Base-by-base conservation (phyloP, 202 grass and related monocot genomes). In the Cymbopogon flexuosus region DNA sequence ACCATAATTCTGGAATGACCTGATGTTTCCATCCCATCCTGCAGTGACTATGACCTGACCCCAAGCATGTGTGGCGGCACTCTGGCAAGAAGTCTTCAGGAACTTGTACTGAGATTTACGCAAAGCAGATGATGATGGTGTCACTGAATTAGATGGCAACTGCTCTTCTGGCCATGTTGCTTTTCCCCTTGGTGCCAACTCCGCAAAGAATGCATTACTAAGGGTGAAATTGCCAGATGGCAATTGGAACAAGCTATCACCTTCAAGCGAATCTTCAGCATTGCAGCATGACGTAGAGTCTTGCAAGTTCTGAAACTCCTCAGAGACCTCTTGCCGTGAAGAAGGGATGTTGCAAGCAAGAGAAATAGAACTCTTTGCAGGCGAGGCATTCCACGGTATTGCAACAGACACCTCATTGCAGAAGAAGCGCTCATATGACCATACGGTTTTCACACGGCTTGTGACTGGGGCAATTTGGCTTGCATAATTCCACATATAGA, bases 131-230 rank as follows among this genome's bases (percentile, higher is more conserved):
- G 91, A 83, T 30, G 91, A 83, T 36, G 88, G 7, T 45, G 77
- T 59, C 16, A 60, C 68, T 0, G 73, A 91, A 70, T 86, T 88
- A 72, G 81, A 87, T 59, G 83, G 84, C 67, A 99, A 31, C 49
- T 99, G 90, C 84, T 99, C 96, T 81, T 99, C 92, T 12, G 95
- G 95, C 95, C 95, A 98, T 59, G 92, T 98, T 6, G 95, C 92
- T 15, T 86, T 76, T 16, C 96, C 90, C 86, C 90, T 90, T 42
- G 85, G 87, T 45, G 81, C 81, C 15, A 81, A 85, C 54, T 89
- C 84, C 5, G 80, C 82, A 70, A 92, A 92, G 72, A 95, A 88
- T 11, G 93, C 84, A 19, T 64, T 86, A 61, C 80, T 86, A 37
- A 99, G 87, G 62, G 86, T 93, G 72, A 95, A 99, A 81, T 86